These are phyloP conservation scores for Ulota crispa DNA, from an alignment of 225 moss, liverwort and hornwort genomes.

Conservation along the genomic window DNA sequence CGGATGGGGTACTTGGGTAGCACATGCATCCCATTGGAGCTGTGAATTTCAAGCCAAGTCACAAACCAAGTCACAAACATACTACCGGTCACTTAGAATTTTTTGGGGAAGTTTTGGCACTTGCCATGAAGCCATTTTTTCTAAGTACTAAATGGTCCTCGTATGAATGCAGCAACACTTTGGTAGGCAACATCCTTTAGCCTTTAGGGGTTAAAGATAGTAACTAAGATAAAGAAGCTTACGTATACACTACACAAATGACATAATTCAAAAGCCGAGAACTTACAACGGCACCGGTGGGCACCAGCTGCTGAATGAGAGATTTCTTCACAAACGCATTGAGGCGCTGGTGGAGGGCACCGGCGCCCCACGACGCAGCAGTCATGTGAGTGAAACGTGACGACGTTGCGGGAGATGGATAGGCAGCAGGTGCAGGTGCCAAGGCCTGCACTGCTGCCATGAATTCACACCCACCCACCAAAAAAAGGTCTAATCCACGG, in stretches of 20 bases:
- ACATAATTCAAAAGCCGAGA: neutral
- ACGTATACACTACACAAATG: neutral
- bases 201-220: neutral
- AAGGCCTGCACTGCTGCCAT: slow-evolving; percentile 53
- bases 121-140: no score
- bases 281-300: slow-evolving; percentile 52
- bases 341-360: slow-evolving; percentile 63
- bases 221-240: neutral
- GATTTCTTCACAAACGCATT: slow-evolving; percentile 57
- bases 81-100: no score
- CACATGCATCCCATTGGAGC: no score
- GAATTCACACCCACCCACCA: slow-evolving; percentile 23
- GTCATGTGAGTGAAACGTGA: slow-evolving; percentile 30
- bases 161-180: no score
- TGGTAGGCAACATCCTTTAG: no score
- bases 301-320: slow-evolving; percentile 62
- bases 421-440: slow-evolving; percentile 35
- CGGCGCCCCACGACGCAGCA: slow-evolving; percentile 59
- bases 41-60: no score
- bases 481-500: slow-evolving; percentile 11
- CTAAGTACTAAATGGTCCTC: no score
- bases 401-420: slow-evolving; percentile 29
- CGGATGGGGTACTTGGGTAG: no score
- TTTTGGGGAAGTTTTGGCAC: no score
- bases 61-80: no score